Evolutionary conservation across 495 filamentous ascomycete genomes (phyloP).

Genomic region (Neurospora sp.): DNA sequence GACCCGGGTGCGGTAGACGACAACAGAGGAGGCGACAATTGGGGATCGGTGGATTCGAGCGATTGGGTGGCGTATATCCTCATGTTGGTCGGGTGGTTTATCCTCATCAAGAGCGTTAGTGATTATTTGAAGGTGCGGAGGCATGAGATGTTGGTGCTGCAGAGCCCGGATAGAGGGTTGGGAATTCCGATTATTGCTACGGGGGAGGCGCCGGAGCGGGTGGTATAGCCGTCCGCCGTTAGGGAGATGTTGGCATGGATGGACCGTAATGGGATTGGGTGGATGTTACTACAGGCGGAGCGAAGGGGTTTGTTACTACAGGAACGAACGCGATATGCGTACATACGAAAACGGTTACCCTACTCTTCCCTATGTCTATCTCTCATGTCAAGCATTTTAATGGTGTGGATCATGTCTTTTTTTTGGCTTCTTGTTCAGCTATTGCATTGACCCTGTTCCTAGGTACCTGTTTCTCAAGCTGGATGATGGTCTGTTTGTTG

Average conservation of each 20-base stretch:
- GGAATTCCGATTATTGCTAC: conserved; percentile 81
- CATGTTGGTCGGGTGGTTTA: conserved; percentile 98
- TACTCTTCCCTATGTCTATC: neutral
- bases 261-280: neutral
- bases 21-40: conserved; percentile 25
- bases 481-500: no score
- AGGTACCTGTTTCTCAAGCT: neutral
- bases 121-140: conserved; percentile 79
- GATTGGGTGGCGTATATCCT: conserved; percentile 89
- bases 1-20: conserved; percentile 54
- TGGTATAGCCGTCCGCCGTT: conserved; percentile 45
- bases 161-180: conserved; percentile 86
- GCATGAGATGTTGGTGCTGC: conserved; percentile 86
- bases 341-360: neutral
- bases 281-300: neutral
- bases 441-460: neutral
- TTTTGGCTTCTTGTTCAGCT: neutral
- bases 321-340: neutral
- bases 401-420: neutral
- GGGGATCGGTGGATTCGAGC: conserved; percentile 49
- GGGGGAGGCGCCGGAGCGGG: conserved; percentile 71
- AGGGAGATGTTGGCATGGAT: neutral
- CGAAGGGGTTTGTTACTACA: neutral
- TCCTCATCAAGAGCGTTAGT: conserved; percentile 79
- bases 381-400: neutral